Base-by-base conservation (phyloP, 768 basidiomycete species). In the Calocybe gangraenosa region DNA sequence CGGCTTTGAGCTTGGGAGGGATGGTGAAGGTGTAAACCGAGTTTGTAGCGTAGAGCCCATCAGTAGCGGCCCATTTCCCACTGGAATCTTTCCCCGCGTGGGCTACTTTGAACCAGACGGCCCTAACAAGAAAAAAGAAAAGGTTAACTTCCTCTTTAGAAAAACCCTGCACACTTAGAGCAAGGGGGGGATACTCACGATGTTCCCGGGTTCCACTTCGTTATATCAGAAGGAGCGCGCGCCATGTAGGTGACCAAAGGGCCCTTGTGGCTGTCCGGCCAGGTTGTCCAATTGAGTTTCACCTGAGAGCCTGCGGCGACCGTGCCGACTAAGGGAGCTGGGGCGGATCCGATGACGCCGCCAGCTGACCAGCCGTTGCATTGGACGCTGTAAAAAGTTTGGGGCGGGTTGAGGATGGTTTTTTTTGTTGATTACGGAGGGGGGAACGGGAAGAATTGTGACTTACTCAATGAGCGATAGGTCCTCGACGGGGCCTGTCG, bases 71-170 rank as follows among this genome's bases (percentile, higher is more conserved):
- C 75, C 73, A 74, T 37, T 64, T 62, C 7, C 73, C 74, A 40
- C 65, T 65, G 2, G 66, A 48, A 8, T 62, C 65, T 54, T 73
- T 74, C n/a, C 76, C 76, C 21, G 60, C 36, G 45, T 76, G 56
- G n/a, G 65, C 65, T 13, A 76, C 66, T 54, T 76, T 76, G 69
- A 75, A 75, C 76, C 75, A 76, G 3, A 75, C 73, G 13, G 69
- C 68, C 18, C 72, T 74, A 28, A 28, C 25, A 28, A 28, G 25
- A 28, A 28, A 28, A 28, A 11, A 28, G 25, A 28, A 11, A 28
- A 28, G 25, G 25, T 6, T n/a, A n/a, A n/a, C n/a, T n/a, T n/a
- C n/a, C n/a, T n/a, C n/a, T n/a, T n/a, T n/a, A 11, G 25, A 28
- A 28, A 28, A 28, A 28, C 11, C n/a, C n/a, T n/a, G n/a, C n/a